Base-by-base conservation (phyloP, 2,329 filamentous ascomycete species). In the Phoma sp. region DNA sequence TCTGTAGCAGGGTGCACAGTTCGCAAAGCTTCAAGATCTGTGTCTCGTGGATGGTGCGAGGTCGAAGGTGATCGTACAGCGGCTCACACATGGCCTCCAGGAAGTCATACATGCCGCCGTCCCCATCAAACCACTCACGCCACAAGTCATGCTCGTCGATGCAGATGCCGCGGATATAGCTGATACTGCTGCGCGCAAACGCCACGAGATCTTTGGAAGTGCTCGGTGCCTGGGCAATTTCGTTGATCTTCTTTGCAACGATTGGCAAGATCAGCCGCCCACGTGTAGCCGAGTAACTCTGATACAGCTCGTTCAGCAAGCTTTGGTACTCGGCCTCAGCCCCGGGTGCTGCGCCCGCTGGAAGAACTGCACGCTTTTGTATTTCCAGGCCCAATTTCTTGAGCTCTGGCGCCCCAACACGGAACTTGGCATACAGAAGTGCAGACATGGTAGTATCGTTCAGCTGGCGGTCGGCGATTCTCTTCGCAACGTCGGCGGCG, bases 381-480 rank as follows among this genome's bases (percentile, higher is more conserved):
- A 89, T 88, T 64, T 89, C 86, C 22, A 87, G 72, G 7, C 87
- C 87, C 37, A 90, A 80, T 48, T 82, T 80, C 69, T 89, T 87
- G 48, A 90, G 73, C 59, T 88, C 85, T 3, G 84, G 80, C 2
- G 87, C 87, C 39, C 83, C 84, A 23, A 88, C 84, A 24, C 86
- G 80, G 58, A 89, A 90, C 61, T 89, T 90, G 18, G 88, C 86
- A 64, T 90, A 90, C 2, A 90, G 75, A 7, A 90, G 74, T 8
- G 88, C 86, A 22, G 88, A 89, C 77, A 89, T 85, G 2, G 87
- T 88, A 1, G 87, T 89, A 58, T 90, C 87, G 58, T 88, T 90
- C 37, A 89, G 75, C 61, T 88, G 85, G n/a, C 83, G 82, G 57
- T 87, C 84, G 30, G 85, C 84, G 63, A 86, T 86, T 50, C 85